A percentile compares a stretch with the other conserved stretches of the same genome.
Evolutionary conservation across 2,329 filamentous ascomycete genomes (phyloP).

Genomic region (Trichoderma gracile): DNA sequence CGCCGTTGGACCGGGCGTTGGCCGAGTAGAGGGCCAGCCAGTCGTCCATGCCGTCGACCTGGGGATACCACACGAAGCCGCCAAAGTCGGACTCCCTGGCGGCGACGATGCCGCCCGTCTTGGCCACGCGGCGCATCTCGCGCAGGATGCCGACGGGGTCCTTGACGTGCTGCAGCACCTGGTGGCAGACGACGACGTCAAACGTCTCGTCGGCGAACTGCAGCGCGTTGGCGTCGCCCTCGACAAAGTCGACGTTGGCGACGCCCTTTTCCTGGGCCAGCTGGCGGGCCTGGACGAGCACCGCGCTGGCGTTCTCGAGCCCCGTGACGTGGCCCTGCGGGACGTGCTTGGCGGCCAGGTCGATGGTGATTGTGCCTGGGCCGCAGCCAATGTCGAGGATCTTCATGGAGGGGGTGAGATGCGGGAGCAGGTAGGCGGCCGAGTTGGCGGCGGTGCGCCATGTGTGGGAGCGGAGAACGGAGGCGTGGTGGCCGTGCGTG

Average conservation of each 20-base stretch:
- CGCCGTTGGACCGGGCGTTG: conserved; percentile 28
- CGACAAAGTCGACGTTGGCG: conserved; percentile 39
- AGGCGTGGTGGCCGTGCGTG: conserved; percentile 44
- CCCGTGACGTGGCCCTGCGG: conserved; percentile 42
- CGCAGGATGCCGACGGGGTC: conserved; percentile 37
- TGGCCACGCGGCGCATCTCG: conserved; percentile 46
- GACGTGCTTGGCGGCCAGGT: conserved; percentile 39
- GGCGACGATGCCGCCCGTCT: conserved; percentile 44
- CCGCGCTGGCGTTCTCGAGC: conserved; percentile 40
- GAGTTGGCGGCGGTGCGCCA: conserved; percentile 46
- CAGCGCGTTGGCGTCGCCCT: conserved; percentile 36
- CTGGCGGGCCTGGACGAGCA: conserved; percentile 38
- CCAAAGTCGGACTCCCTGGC: conserved; percentile 33
- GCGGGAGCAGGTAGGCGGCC: conserved; percentile 44
- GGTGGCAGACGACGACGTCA: conserved; percentile 44
- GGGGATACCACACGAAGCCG: conserved; percentile 32
- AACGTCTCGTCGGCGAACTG: conserved; percentile 42
- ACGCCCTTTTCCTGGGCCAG: conserved; percentile 36
- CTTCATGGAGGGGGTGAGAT: conserved; percentile 41
- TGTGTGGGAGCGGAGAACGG: conserved; percentile 42
- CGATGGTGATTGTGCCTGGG: conserved; percentile 49
- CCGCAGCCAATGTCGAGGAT: conserved; percentile 53
- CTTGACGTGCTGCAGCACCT: conserved; percentile 44
- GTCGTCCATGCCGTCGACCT: conserved; percentile 27
- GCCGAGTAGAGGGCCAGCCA: conserved; percentile 29